Evolutionary conservation across 306 rosid genomes (phyloP), one percentile per base, ranked within the genome.

Genomic region (Dicorynia guianensis): DNA sequence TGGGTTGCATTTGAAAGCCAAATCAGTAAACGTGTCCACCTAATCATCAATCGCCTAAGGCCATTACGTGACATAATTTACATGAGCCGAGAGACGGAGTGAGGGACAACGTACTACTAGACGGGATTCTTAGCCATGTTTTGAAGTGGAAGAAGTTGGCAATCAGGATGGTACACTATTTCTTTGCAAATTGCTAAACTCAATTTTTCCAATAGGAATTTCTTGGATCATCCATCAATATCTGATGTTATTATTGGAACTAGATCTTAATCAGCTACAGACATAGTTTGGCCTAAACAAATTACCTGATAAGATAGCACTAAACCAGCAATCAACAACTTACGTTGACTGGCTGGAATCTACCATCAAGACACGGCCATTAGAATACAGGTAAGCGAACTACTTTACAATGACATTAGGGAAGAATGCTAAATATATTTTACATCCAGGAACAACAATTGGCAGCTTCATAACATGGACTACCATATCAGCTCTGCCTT

Each of bases 381-480:
- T 72, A 52, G 42, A 72, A 36, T 56, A 76, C 71, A 66, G 60
- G 30, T 36, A 4, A 42, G 44, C 12, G 4, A 49, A 78, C 70
- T 57, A 81, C 63, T 83, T 69, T 79, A 69, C 87, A 72, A 39
- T 50, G 76, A 55, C 15, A 68, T 67, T 78, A 48, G 19, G 53
- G 10, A 20, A 46, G 10, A 76, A 39, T 43, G 76, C 58, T 39
- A n/a, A 71, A 70, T 56, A 62, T 25, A 25, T 25, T 25, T 1
- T 25, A 25, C 60, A 67, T 56, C 7, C 20, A 46, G 34, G 60
- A 19, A 40, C 2, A 25, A 25, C 35, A 17, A 38, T 17, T 70
- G 78, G 64, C 72, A 3, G 68, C 63, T 35, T 85, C 76, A 79
- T 81, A 80, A 47, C 64, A 74, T 42, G 71, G 30, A 75, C 67